Conservation (phyloP, 2,329 filamentous ascomycete species). For the Ascosphaera aggregata region DNA sequence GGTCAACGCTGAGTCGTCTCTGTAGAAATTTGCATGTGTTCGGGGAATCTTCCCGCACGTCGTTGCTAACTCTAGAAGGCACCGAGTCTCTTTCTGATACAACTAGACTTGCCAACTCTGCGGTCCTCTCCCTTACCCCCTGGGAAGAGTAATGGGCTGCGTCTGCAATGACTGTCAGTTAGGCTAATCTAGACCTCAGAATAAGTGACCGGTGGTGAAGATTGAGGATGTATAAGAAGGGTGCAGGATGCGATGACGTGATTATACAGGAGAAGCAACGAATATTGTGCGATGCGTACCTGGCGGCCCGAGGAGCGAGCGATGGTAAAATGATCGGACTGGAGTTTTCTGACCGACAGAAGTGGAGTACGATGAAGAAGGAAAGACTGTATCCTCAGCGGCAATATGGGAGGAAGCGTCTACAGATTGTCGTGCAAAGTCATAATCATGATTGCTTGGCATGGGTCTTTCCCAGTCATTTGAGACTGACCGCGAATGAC, state of each 20-base stretch:
- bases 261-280: not conserved
- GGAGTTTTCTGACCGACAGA: constrained; percentile 17
- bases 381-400: not conserved
- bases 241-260: not conserved
- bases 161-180: constrained; percentile 29
- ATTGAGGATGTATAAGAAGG: no score
- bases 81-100: constrained; percentile 31
- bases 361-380: constrained; percentile 1
- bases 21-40: not conserved
- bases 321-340: constrained; percentile 21
- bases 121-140: constrained; percentile 65
- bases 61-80: constrained; percentile 8
- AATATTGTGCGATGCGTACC: constrained; percentile 10
- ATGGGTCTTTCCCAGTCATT: not conserved
- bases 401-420: not conserved
- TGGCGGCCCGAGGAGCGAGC: constrained; percentile 19
- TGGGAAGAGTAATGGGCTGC: constrained; percentile 49
- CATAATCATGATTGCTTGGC: not conserved
- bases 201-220: no score
- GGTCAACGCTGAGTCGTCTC: not conserved
- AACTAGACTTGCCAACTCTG: constrained; percentile 63
- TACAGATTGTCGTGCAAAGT: not conserved
- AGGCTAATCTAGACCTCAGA: constrained; percentile 7
- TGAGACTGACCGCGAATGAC: not conserved
- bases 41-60: constrained; percentile 1